Evolutionary conservation across 345 rosid species (phyloP).

Genomic region (Eucalyptus caleyi): DNA sequence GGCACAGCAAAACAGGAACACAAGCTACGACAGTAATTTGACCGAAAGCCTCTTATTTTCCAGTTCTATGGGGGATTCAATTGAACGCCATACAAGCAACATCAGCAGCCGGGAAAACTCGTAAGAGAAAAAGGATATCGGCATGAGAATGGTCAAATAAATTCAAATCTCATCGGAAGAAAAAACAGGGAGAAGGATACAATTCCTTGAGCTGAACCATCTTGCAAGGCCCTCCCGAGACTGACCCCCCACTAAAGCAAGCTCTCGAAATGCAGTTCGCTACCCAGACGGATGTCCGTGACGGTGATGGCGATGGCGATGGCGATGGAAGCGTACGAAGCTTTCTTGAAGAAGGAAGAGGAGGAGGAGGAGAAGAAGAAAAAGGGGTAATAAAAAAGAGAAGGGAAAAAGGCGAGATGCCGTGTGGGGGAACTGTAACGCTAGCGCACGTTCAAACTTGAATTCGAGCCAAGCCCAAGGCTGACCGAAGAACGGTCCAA

Average conservation of each 20-base stretch:
- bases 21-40: background rate
- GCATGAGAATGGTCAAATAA: background rate
- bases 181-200: constrained; percentile 33
- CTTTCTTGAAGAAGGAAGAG: background rate
- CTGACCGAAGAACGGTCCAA: background rate
- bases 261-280: background rate
- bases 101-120: background rate
- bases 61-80: background rate
- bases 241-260: background rate
- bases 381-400: background rate
- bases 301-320: background rate
- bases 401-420: background rate
- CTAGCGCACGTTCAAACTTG: background rate
- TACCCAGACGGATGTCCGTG: background rate
- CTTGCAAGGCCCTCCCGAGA: background rate
- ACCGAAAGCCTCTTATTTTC: background rate
- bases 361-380: background rate
- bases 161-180: background rate
- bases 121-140: background rate
- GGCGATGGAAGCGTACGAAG: background rate
- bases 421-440: background rate
- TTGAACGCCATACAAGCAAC: background rate
- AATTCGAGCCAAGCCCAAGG: background rate
- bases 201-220: constrained; percentile 71
- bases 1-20: background rate